Evolutionary conservation across 1,284 basidiomycete genomes (phyloP).

Genomic region (Vanrija pseudolonga): DNA sequence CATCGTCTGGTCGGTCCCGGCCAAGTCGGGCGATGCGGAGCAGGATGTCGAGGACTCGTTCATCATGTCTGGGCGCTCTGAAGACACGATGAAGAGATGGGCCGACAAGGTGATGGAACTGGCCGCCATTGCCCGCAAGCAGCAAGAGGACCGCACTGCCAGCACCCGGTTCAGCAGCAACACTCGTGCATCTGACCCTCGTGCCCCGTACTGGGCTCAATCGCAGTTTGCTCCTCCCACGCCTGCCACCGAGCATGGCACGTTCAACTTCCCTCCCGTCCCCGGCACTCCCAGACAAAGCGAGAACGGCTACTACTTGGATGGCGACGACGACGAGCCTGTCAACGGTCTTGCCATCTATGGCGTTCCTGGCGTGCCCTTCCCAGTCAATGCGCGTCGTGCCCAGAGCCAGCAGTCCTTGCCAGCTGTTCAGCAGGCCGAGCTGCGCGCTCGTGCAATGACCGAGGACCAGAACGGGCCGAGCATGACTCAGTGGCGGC

Average conservation of each 20-base stretch:
- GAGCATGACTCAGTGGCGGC: conserved; percentile 64
- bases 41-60: conserved; percentile 69
- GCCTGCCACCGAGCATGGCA: conserved; percentile 32
- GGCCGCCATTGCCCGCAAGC: conserved; percentile 57
- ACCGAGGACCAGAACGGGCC: conserved; percentile 68
- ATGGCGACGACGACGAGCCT: conserved; percentile 28
- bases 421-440: conserved; percentile 57
- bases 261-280: conserved; percentile 10
- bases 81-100: conserved; percentile 93
- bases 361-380: conserved; percentile 45
- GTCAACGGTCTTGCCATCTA: conserved; percentile 55
- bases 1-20: conserved; percentile 42
- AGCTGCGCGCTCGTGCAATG: conserved; percentile 57
- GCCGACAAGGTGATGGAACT: conserved; percentile 81
- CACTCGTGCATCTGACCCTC: conserved; percentile 10
- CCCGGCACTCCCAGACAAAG: too few species aligned
- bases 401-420: conserved; percentile 58
- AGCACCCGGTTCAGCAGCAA: conserved; percentile 1
- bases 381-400: conserved; percentile 56
- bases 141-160: conserved; percentile 55
- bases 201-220: conserved; percentile 19
- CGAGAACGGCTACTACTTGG: background rate
- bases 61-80: conserved; percentile 84
- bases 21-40: conserved; percentile 45
- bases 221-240: conserved; percentile 41